phyloP scores from a whole-genome alignment of 768 basidiomycete genomes.

The Tricholoma matsutake region DNA sequence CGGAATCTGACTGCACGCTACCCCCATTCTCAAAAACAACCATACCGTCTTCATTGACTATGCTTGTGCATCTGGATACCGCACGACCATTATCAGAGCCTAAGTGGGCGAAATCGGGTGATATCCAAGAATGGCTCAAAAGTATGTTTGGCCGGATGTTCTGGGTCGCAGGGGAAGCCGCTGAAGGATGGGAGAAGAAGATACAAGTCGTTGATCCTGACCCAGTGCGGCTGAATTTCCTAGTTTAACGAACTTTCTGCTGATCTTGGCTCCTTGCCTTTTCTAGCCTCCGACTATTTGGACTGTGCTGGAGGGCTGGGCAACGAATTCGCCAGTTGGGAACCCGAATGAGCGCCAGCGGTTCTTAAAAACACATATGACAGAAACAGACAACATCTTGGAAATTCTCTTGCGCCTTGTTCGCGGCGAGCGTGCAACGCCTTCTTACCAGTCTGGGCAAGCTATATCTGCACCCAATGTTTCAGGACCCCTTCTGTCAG shows the following conservation, averaged over 20 bases:
- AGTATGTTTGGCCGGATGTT: conserved; percentile 88
- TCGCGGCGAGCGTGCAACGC: conserved; percentile 79
- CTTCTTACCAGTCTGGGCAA: conserved; percentile 62
- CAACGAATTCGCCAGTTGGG: conserved; percentile 78
- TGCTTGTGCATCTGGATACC: conserved; percentile 81
- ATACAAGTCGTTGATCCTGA: conserved; percentile 92
- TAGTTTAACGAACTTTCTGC: not conserved
- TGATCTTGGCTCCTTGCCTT: conserved; percentile 3
- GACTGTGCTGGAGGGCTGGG: conserved; percentile 90
- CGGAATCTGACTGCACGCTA: conserved; percentile 57
- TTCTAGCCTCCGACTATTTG: conserved; percentile 85
- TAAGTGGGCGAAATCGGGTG: conserved; percentile 94
- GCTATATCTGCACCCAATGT: conserved; percentile 59
- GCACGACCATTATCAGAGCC: conserved; percentile 90
- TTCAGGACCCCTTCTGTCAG: conserved; percentile 68
- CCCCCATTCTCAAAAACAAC: conserved; percentile 65
- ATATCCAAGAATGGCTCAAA: conserved; percentile 90
- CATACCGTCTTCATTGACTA: conserved; percentile 54
- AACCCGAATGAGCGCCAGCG: conserved; percentile 72
- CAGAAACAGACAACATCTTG: conserved; percentile 81
- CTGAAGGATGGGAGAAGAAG: conserved; percentile 94
- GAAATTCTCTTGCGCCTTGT: conserved; percentile 92
- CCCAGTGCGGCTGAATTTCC: conserved; percentile 56
- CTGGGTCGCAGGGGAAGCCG: conserved; percentile 78
- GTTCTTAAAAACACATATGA: conserved; percentile 88